Percentiles rank a stretch among this genome's conserved stretches.
Conservation (phyloP, 345 rosid species). For the Citrus inodora region DNA sequence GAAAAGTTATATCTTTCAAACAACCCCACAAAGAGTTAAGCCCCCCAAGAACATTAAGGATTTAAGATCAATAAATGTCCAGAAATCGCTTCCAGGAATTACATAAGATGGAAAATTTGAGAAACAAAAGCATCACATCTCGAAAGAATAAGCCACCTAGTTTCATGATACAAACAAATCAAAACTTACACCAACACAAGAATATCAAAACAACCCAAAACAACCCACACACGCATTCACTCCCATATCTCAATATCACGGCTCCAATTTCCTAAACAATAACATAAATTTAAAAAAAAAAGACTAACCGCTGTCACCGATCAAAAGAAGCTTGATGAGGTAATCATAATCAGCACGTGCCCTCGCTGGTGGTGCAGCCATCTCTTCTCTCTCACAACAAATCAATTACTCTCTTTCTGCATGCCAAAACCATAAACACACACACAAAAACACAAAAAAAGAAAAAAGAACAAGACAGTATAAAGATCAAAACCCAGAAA, state of each 20-base stretch:
- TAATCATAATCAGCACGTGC: constrained; percentile 78
- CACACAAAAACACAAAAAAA: neutral
- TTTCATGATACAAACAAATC: constrained; percentile 1
- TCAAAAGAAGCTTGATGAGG: constrained; percentile 75
- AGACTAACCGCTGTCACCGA: constrained; percentile 66
- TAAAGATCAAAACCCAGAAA: constrained; percentile 7
- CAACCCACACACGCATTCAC: neutral
- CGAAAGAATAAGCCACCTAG: neutral
- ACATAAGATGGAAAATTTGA: neutral
- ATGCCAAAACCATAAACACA: neutral
- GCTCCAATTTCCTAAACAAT: neutral
- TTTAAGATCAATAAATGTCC: neutral
- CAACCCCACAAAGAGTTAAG: neutral
- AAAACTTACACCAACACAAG: neutral
- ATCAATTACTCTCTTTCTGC: constrained; percentile 15
- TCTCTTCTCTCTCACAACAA: constrained; percentile 20
- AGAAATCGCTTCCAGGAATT: neutral
- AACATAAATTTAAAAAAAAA: neutral
- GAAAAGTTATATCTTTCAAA: neutral
- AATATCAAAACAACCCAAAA: neutral
- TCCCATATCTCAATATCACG: neutral
- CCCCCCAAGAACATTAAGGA: neutral
- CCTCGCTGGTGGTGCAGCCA: constrained; percentile 81
- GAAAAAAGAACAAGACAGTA: neutral
- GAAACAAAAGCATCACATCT: constrained; percentile 6